Evolutionary conservation across 257 asterid genomes (phyloP), one percentile per base, ranked within the genome.

Genomic region (Solanum microdontum): DNA sequence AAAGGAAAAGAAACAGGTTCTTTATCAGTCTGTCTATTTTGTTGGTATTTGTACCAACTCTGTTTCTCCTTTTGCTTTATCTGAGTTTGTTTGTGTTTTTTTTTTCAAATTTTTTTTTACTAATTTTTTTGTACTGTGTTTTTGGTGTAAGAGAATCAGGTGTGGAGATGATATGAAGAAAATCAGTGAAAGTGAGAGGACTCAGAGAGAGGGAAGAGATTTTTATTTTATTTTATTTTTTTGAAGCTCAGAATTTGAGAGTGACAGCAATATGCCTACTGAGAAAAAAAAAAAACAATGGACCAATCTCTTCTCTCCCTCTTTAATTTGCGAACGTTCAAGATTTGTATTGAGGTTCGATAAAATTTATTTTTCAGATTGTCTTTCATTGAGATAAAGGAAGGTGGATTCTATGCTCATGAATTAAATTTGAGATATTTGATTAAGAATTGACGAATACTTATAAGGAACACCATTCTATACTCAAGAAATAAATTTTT

Each of bases 191-290:
- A 55, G 88, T 40, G 84, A 87, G 73, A 84, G 60, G 87, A 79
- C 69, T 80, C 39, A 14, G 10, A 79, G 51, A 33, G 76, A 5
- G 17, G 26, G 6, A 28, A 30, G 77, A 30, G 24, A 70, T 2
- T 0, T 72, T 33, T 13, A 17, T 23, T 37, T 30, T 40, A 0
- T 39, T 86, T 88, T 51, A 3, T 64, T 37, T 33, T 45, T 85
- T 88, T 69, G 90, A 87, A 93, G 93, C 92, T 91, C 95, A 88
- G 93, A 92, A 89, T 73, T 91, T 93, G 98, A 93, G 94, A 88
- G 92, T 55, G 94, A 95, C 94, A 84, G 86, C 86, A 87, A 79
- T 80, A 66, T 86, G 82, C 55, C 86, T 64, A 82, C 30, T 39
- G 83, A 14, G 39, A 14, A 30, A 14, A 7, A 13, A 7, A 13